Conservation (phyloP, 1,139 yeast species). For the Pichia cactophila region DNA sequence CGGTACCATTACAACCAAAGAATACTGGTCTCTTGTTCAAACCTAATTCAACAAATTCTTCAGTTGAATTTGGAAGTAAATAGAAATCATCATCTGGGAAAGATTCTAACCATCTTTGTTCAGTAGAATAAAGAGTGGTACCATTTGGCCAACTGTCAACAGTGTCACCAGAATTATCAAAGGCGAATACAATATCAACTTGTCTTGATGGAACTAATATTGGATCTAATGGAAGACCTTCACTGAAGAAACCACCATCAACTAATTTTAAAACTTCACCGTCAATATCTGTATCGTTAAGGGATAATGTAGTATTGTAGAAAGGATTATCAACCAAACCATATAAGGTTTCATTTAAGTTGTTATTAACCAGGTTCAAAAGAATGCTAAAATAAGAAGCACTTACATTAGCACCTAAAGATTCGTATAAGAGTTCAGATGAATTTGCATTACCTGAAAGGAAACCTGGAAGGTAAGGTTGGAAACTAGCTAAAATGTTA, state of each 20-base stretch:
- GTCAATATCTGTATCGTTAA: slow-evolving; percentile 29
- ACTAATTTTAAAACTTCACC: slow-evolving; percentile 32
- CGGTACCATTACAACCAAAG: slow-evolving; percentile 40
- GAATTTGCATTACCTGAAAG: slow-evolving; percentile 5
- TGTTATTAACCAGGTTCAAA: slow-evolving; percentile 15
- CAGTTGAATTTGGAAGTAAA: slow-evolving; percentile 38
- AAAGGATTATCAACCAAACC: slow-evolving; percentile 66
- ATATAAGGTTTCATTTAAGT: slow-evolving; percentile 16
- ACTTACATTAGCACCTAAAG: slow-evolving; percentile 17
- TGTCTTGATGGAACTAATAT: slow-evolving; percentile 44
- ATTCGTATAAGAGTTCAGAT: neutral
- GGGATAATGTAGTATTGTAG: slow-evolving; percentile 35
- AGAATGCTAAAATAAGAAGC: slow-evolving; percentile 12
- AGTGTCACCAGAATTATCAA: slow-evolving; percentile 63
- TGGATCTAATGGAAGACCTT: slow-evolving; percentile 57
- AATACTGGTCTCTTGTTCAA: slow-evolving; percentile 43
- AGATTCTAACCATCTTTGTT: slow-evolving; percentile 30
- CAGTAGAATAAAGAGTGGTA: slow-evolving; percentile 37
- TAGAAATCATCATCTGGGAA: slow-evolving; percentile 41
- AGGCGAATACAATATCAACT: slow-evolving; percentile 51
- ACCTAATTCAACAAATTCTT: slow-evolving; percentile 35
- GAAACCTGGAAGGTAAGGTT: slow-evolving; percentile 7
- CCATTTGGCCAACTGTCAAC: slow-evolving; percentile 59
- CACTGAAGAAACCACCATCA: slow-evolving; percentile 65
- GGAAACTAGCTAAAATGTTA: slow-evolving; percentile 19